phyloP scores from a whole-genome alignment of 2,329 filamentous ascomycete species.

The Xylariaceae sp. region DNA sequence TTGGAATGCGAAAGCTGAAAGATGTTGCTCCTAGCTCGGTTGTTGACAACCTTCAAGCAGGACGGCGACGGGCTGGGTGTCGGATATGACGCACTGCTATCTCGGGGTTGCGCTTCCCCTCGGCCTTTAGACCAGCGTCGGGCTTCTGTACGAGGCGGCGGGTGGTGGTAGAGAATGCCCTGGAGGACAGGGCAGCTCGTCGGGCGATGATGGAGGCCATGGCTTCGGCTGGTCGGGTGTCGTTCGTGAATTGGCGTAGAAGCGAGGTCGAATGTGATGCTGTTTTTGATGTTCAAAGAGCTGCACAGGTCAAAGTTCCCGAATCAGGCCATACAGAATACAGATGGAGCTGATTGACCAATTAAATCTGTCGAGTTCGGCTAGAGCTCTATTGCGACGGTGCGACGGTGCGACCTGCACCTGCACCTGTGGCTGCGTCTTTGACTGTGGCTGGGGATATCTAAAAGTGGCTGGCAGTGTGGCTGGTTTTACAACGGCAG shows the following conservation, averaged over 20 bases:
- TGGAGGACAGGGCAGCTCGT: slow-evolving; percentile 46
- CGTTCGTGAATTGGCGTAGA: slow-evolving; percentile 15
- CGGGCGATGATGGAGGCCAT: slow-evolving; percentile 66
- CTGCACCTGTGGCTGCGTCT: no score
- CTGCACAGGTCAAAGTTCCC: background rate
- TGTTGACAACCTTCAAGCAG: background rate
- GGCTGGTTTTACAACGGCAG: no score
- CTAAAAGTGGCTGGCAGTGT: no score
- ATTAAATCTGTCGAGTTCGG: slow-evolving; percentile 1
- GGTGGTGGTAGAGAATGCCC: slow-evolving; percentile 58
- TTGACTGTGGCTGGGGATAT: no score
- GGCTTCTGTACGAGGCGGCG: slow-evolving; percentile 53
- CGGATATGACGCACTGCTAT: slow-evolving; percentile 51
- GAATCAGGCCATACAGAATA: slow-evolving; percentile 19
- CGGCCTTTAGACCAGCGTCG: slow-evolving; percentile 58
- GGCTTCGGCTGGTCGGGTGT: slow-evolving; percentile 39
- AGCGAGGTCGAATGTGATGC: slow-evolving; percentile 10
- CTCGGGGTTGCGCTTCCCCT: slow-evolving; percentile 63
- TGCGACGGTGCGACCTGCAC: no score
- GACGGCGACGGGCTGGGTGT: background rate
- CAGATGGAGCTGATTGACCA: slow-evolving; percentile 26
- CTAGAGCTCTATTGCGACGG: no score
- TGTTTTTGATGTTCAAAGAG: slow-evolving; percentile 14
- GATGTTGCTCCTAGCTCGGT: no score
- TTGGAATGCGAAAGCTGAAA: no score